phyloP scores from a whole-genome alignment of 2,329 filamentous ascomycete species.

The Metarhizium humberi region DNA sequence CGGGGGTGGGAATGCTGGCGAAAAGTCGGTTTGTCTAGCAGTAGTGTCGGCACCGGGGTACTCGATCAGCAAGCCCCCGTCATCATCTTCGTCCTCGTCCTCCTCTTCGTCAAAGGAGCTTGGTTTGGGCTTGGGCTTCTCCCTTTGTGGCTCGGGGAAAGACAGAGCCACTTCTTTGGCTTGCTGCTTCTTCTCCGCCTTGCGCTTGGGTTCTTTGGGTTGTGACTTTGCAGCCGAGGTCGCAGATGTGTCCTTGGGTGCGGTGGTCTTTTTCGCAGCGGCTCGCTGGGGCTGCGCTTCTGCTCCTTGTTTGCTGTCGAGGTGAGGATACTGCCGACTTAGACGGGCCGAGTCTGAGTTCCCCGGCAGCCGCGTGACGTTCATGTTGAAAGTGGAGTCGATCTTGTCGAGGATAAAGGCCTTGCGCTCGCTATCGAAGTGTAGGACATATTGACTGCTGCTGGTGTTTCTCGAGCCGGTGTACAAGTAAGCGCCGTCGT shows the following conservation, averaged over 20 bases:
- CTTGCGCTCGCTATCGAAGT: slow-evolving; percentile 67
- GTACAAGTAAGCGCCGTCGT: slow-evolving; percentile 49
- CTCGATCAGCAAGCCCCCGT: slow-evolving; percentile 49
- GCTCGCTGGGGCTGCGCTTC: slow-evolving; percentile 16
- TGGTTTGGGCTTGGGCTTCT: slow-evolving; percentile 19
- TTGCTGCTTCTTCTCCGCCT: slow-evolving; percentile 25
- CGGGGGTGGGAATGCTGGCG: slow-evolving; percentile 36
- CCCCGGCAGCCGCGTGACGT: slow-evolving; percentile 61
- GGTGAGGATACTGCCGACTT: slow-evolving; percentile 56
- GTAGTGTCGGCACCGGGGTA: slow-evolving; percentile 42
- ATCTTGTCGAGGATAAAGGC: slow-evolving; percentile 76
- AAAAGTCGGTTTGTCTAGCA: slow-evolving; percentile 32
- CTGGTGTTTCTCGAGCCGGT: slow-evolving; percentile 48
- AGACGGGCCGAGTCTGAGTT: slow-evolving; percentile 56
- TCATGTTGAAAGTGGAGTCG: slow-evolving; percentile 80
- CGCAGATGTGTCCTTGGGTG: slow-evolving; percentile 10
- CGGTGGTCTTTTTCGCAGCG: slow-evolving; percentile 14
- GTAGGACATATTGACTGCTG: slow-evolving; percentile 53
- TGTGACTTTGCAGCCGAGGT: slow-evolving; percentile 5
- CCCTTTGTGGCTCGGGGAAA: slow-evolving; percentile 20
- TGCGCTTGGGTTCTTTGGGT: slow-evolving; percentile 15
- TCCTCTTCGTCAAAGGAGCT: slow-evolving; percentile 33
- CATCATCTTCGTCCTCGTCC: slow-evolving; percentile 46
- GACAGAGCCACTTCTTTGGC: slow-evolving; percentile 27
- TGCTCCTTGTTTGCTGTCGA: slow-evolving; percentile 30